Base-by-base conservation (phyloP, 2,329 filamentous ascomycete genomes). In the Gremmenia infestans region DNA sequence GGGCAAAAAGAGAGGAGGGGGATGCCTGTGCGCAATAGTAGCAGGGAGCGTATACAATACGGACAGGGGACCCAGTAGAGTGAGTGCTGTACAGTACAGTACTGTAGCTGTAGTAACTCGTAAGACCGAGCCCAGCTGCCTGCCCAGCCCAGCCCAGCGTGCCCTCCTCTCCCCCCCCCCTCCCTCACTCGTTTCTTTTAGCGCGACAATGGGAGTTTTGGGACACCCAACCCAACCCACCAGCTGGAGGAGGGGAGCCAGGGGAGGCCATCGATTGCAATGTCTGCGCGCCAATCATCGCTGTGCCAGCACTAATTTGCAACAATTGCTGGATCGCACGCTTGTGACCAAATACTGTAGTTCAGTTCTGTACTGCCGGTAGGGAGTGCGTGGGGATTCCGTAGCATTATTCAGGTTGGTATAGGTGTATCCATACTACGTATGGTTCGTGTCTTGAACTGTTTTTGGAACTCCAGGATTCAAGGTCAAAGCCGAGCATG, bases 1-100 rank as follows among this genome's bases (percentile, higher is more conserved):
- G 53, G 53, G 52, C 51, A 52, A 61, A 61, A 19, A 32, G 59
- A 54, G n/a, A 45, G 45, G 57, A 52, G 54, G 49, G 23, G 53
- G 43, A 36, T 36, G 40, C 37, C 37, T 40, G 37, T 40, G 37
- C 37, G 37, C 37, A 17, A 40, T 17, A 40, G 15, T 15, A 17
- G n/a, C 37, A 32, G 45, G 53, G 49, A 39, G 42, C 53, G 19
- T 19, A 45, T 45, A 45, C 42, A 19, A 5, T 32, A 23, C 42
- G 11, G 17, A 53, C 51, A 35, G 35, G 39, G 40, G 28, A 47
- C 46, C 47, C 23, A 37, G 15, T 15, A 42, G n/a, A 7, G 5
- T 25, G 22, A 25, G 25, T 25, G 22, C 22, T 22, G 22, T 36
- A 15, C 39, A 42, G 1, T n/a, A 17, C 12, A 40, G 37, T 40